These are phyloP conservation scores for Globisporangium abappressorium DNA, from an alignment of 352 stramenopile genomes.

Conservation along the genomic window DNA sequence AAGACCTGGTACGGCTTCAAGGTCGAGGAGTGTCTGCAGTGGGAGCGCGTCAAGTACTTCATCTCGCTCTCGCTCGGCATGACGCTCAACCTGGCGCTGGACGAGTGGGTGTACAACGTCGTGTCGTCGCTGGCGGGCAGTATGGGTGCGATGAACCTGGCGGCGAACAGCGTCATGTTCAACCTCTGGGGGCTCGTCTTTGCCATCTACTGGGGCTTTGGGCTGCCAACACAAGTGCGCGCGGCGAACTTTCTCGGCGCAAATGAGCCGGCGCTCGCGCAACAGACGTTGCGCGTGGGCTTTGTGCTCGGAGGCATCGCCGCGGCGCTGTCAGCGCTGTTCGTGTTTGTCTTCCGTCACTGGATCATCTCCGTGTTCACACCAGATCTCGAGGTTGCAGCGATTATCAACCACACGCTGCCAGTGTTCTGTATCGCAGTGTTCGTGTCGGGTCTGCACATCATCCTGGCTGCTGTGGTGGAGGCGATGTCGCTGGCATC, in stretches of 20 bases:
- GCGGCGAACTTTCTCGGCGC: conserved; percentile 72
- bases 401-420: conserved; percentile 50
- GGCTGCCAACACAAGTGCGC: conserved; percentile 73
- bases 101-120: conserved; percentile 82
- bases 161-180: conserved; percentile 80
- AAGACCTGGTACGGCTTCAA: conserved; percentile 79
- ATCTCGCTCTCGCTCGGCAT: conserved; percentile 64
- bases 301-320: conserved; percentile 62
- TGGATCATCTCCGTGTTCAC: conserved; percentile 63
- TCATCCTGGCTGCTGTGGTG: conserved; percentile 74
- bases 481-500: conserved; percentile 77
- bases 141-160: conserved; percentile 58
- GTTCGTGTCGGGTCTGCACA: conserved; percentile 71
- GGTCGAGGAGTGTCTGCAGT: conserved; percentile 46
- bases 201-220: conserved; percentile 83
- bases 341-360: conserved; percentile 45
- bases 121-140: conserved; percentile 67
- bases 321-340: conserved; percentile 48
- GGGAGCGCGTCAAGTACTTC: conserved; percentile 65
- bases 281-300: conserved; percentile 57
- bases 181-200: conserved; percentile 84
- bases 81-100: conserved; percentile 73
- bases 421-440: conserved; percentile 72
- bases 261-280: conserved; percentile 50
- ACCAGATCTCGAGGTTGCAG: conserved; percentile 47